Evolutionary conservation across 306 rosid species (phyloP), one percentile per base, ranked within the genome.

Genomic region (Dryas alaskensis): DNA sequence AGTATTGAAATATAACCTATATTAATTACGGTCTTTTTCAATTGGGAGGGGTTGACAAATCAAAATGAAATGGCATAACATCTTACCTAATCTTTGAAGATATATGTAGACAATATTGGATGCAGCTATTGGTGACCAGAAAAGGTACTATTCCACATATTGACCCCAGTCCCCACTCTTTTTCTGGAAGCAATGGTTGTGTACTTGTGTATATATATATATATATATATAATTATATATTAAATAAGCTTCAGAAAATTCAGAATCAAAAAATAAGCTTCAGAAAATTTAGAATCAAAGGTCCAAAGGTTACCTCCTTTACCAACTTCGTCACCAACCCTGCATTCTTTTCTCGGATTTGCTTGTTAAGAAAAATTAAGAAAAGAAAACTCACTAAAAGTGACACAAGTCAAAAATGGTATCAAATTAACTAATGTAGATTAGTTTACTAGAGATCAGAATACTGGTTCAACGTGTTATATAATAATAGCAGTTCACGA

Each of bases 311-410:
- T 19, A 19, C 65, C 8, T 77, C 68, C 72, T 74, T 46, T 55
- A 77, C 84, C 83, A 71, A 75, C 83, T 46, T 69, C 54, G 40
- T 59, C 81, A 78, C 85, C 87, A 67, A 84, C 73, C 58, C 58
- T 17, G 5, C 44, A 31, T 19, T 45, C 16, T 4, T 55, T 37
- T 60, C 60, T 2, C 8, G 49, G 4, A 27, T 61, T 5, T 14
- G 4, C 44, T 27, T 22, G 2, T 61, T 9, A 10, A 2, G 47
- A 31, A 22, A 1, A 61, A 7, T 7, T 12, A 11, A 11, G n/a
- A 63, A 55, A 46, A 44, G 16, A 17, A 10, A 3, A n/a, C 16
- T 11, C 42, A 19, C 7, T 37, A 4, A 2, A 39, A 12, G 12
- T 25, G 42, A 4, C n/a, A 60, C 65, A 27, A 19, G 5, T 58